Base-by-base conservation (phyloP, 1,284 basidiomycete species). In the Rhizoctonia solani region DNA sequence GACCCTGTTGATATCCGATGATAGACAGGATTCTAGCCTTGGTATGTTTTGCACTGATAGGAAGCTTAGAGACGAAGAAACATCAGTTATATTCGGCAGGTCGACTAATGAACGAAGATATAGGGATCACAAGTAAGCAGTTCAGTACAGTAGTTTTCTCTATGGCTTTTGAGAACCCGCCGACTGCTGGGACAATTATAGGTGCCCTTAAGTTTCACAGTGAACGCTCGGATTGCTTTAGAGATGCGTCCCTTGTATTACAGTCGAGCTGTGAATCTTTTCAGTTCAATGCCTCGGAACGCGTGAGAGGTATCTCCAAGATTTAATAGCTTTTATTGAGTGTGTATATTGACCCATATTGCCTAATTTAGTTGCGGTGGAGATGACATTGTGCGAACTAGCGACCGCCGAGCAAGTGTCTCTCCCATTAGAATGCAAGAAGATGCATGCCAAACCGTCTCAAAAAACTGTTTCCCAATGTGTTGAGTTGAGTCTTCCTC, bases 341-440 rank as follows among this genome's bases (percentile, higher is more conserved):
- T n/a, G n/a, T n/a, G n/a, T n/a, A n/a, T n/a, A n/a, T n/a, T n/a
- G n/a, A n/a, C n/a, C n/a, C n/a, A n/a, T n/a, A n/a, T 44, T 4
- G 37, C 27, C 19, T 3, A 8, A 14, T 30, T 16, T 27, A 68
- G 67, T 55, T 11, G 67, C 67, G 16, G 50, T 68, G 1, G 32
- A 44, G 13, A 61, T 68, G 50, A 49, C 67, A 4, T 32, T 68
- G 6, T 68, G 67, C 50, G 67, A 68, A 29, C 41, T 68, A 37
- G 37, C 50, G 27, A 68, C 67, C 9, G 67, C 67, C n/a, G 50
- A 61, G n/a, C 46, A 25, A 3, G 41, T 42, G n/a, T 68, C 67
- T 14, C 19, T 61, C 23, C 67, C 67, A 3, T 42, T 68, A 14
- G 67, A 68, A 47, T 68, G 67, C 50, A 54, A 42, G 50, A 4